Conservation (phyloP, 495 filamentous ascomycete species). For the Penicillium canescens region DNA sequence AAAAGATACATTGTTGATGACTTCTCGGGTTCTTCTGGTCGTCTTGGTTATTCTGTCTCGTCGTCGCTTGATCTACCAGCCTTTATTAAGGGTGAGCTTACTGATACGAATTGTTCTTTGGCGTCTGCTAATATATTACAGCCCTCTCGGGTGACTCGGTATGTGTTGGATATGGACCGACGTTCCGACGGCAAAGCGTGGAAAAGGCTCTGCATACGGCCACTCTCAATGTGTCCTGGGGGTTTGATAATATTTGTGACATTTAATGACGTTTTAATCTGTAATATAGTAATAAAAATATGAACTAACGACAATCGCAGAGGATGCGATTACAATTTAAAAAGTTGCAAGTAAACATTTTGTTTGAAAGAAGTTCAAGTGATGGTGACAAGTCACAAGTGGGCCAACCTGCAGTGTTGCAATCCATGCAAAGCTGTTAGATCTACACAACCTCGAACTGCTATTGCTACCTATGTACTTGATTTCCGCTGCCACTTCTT, state of each 20-base stretch:
- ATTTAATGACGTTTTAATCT: neutral
- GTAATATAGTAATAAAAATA: neutral
- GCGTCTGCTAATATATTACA: constrained; percentile 15
- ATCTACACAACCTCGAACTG: too few relatives aligned
- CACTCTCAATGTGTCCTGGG: constrained; percentile 24
- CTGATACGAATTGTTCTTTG: neutral
- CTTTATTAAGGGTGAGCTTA: constrained; percentile 28
- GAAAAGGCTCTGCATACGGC: constrained; percentile 27
- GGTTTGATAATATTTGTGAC: neutral
- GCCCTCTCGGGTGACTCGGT: constrained; percentile 20
- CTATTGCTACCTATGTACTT: too few relatives aligned
- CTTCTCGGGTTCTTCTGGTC: neutral
- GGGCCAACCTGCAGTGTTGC: too few relatives aligned
- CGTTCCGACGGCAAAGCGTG: constrained; percentile 26
- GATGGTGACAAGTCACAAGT: too few relatives aligned
- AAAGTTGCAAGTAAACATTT: too few relatives aligned
- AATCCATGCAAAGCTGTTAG: too few relatives aligned
- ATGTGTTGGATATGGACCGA: constrained; percentile 33
- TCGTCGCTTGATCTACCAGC: constrained; percentile 18
- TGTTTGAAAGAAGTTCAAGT: too few relatives aligned
- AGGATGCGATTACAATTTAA: too few relatives aligned
- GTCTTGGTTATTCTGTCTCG: neutral
- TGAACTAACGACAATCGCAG: neutral
- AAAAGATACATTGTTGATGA: constrained; percentile 18
- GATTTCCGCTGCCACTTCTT: too few relatives aligned